Percentiles rank a stretch among this genome's conserved stretches.
These are phyloP conservation scores for Penicillium coprophilum DNA, from an alignment of 495 filamentous ascomycete genomes.

Conservation along the genomic window DNA sequence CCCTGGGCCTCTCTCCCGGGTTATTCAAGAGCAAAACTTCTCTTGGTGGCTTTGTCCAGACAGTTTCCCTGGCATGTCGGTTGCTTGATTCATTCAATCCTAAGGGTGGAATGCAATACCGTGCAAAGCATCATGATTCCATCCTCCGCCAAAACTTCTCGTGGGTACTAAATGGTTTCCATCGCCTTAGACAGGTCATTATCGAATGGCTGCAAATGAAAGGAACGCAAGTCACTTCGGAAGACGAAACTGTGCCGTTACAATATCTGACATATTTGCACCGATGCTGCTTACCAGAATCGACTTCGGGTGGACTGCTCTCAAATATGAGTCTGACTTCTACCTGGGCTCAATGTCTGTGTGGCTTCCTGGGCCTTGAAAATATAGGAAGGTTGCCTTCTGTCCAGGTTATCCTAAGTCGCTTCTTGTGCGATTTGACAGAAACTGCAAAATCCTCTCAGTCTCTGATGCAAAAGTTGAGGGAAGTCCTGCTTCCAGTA, in stretches of 20 bases:
- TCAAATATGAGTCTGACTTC: conserved; percentile 31
- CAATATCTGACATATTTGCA: conserved; percentile 29
- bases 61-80: conserved; percentile 24
- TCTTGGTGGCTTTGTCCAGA: conserved; percentile 29
- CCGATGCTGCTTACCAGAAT: conserved; percentile 17
- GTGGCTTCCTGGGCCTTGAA: conserved; percentile 25
- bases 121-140: conserved; percentile 14
- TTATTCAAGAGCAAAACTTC: conserved; percentile 26
- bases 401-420: conserved; percentile 31
- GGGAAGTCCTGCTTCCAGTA: conserved; percentile 27
- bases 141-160: conserved; percentile 34
- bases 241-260: conserved; percentile 21
- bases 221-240: conserved; percentile 13
- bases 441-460: conserved; percentile 14
- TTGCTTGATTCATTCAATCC: conserved; percentile 37
- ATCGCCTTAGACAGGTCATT: conserved; percentile 36
- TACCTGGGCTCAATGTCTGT: conserved; percentile 34
- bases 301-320: conserved; percentile 13
- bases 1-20: conserved; percentile 31
- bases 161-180: conserved; percentile 39
- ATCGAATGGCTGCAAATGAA: conserved; percentile 29
- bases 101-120: conserved; percentile 1
- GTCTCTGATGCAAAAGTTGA: conserved; percentile 15
- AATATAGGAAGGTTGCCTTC: conserved; percentile 18
- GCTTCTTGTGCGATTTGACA: conserved; percentile 28